Base-by-base conservation (phyloP, 495 filamentous ascomycete genomes). In the Lasiosphaeria ovina region DNA sequence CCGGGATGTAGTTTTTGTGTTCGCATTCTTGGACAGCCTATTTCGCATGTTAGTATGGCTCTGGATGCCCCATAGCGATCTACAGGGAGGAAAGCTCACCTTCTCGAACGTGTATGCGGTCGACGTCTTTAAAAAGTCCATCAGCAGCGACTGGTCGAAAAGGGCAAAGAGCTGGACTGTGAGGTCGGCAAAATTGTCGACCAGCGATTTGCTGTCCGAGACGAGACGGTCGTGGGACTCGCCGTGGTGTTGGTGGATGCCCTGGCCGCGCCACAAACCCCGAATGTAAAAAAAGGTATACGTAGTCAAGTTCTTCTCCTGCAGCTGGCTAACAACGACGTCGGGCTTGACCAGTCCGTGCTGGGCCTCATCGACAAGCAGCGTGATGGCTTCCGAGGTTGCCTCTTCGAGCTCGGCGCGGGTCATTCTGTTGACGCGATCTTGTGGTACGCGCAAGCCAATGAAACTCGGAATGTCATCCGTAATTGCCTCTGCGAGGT, bases 211-310 rank as follows among this genome's bases (percentile, higher is more conserved):
- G 63, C 88, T 92, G 58, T 83, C 82, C n/a, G 71, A 69, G 0
- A 77, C 70, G 17, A 81, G 69, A 9, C 75, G 72, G 32, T 77
- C 81, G 45, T 69, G 77, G 35, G 69, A 76, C 52, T 80, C 79
- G 11, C 71, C 72, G 24, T 62, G 38, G 51, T 73, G 73, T 45
- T 76, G 72, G 52, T 73, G 70, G 12, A 77, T 80, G 7, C 79
- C 85, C 56, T 91, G 80, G 1, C 88, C 89, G 12, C 79, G 79
- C 95, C 93, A 98, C 12, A 98, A 79, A 2, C 88, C 85, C 12
- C 91, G 85, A 9, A 97, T 79, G 69, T 97, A 97, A 75, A 98
- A 93, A 75, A 89, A 98, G 6, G 95, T 83, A 69, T 94, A 97
- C n/a, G 90, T 72, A 61, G 76, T 74, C 54, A 81, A 67, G 33